Evolutionary conservation across 2,329 filamentous ascomycete species (phyloP).

Genomic region (Penicillium expansum): DNA sequence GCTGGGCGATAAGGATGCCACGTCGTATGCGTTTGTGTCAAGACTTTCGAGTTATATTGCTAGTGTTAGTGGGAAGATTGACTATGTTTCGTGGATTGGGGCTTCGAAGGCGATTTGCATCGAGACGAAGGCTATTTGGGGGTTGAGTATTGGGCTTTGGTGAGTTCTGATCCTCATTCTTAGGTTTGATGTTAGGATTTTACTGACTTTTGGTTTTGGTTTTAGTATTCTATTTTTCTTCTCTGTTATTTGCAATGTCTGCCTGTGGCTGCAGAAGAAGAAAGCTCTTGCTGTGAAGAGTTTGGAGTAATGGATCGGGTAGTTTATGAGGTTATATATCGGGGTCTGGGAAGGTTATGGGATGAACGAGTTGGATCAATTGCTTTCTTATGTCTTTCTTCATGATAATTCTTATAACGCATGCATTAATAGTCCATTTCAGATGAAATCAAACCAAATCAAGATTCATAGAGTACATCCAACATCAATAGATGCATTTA

Average conservation of each 20-base stretch:
- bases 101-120: conserved; percentile 66
- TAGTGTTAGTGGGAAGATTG: conserved; percentile 50
- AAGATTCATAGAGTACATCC: neutral
- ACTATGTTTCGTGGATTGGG: conserved; percentile 57
- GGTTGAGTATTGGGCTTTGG: conserved; percentile 74
- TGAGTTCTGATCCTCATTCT: conserved; percentile 36
- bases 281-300: conserved; percentile 39
- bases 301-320: conserved; percentile 3
- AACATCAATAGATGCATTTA: neutral
- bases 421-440: conserved; percentile 10
- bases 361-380: neutral
- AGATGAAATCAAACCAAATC: conserved; percentile 5
- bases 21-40: conserved; percentile 54
- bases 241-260: conserved; percentile 56
- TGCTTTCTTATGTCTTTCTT: neutral
- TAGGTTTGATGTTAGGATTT: neutral
- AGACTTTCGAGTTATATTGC: conserved; percentile 53
- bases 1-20: conserved; percentile 46
- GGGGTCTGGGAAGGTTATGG: neutral
- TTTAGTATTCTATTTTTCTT: conserved; percentile 64
- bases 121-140: conserved; percentile 86
- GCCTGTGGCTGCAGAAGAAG: conserved; percentile 63
- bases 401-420: neutral
- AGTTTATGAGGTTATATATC: neutral
- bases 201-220: neutral